Evolutionary conservation across 1,284 basidiomycete species (phyloP).

Genomic region (Schizophyllum commune): DNA sequence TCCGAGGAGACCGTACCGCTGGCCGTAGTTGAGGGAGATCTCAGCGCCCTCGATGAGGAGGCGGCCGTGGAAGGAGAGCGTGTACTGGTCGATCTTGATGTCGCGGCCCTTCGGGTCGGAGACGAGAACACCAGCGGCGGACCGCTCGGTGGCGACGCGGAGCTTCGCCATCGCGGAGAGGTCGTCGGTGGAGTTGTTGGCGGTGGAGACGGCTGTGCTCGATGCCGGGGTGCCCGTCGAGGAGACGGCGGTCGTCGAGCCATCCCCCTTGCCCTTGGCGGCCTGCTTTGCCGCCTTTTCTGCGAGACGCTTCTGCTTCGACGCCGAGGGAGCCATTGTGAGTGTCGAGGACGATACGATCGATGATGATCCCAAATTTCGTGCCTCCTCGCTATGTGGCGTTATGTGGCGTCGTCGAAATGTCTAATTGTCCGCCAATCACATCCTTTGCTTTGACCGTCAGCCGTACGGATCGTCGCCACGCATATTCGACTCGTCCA

Average conservation of each 20-base stretch:
- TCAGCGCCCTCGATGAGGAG: conserved; percentile 87
- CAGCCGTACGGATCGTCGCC: too few species aligned
- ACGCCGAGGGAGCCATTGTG: conserved; percentile 67
- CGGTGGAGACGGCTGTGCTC: conserved; percentile 41
- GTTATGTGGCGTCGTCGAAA: background rate
- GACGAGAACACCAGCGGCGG: conserved; percentile 81
- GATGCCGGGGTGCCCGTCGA: conserved; percentile 74
- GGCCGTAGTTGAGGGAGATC: conserved; percentile 93
- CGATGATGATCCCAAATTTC: background rate
- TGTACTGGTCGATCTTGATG: conserved; percentile 96
- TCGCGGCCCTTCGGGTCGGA: conserved; percentile 92
- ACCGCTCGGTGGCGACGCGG: conserved; percentile 83
- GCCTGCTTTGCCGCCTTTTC: conserved; percentile 87
- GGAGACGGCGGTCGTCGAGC: conserved; percentile 49
- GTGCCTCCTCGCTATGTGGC: background rate
- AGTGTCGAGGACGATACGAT: background rate
- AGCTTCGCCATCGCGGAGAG: conserved; percentile 81
- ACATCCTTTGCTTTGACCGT: background rate
- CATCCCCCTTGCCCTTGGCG: conserved; percentile 42
- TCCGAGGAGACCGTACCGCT: conserved; percentile 91
- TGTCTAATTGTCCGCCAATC: background rate
- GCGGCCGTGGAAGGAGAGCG: conserved; percentile 95
- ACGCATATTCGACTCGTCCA: too few species aligned
- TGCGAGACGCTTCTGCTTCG: conserved; percentile 82
- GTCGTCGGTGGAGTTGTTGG: conserved; percentile 70